Base-by-base conservation (phyloP, 129 eudicot species). In the Artemisia tridentata region DNA sequence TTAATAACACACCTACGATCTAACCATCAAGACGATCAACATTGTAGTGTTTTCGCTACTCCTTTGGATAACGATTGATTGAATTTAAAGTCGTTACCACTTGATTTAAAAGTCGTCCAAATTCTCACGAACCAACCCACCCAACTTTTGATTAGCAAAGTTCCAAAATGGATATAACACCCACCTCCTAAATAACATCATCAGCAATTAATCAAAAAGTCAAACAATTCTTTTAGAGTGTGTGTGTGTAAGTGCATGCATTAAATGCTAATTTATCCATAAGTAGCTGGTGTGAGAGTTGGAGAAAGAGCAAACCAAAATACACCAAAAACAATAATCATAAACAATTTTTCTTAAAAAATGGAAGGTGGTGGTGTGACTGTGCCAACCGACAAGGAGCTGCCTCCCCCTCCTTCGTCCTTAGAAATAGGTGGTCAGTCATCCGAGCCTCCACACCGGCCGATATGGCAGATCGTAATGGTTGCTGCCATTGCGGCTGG, bases 401-500 rank as follows among this genome's bases (percentile, higher is more conserved):
- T 38, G 18, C 80, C 31, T 60, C 65, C 46, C 3, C 65, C 31
- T 25, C 65, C 65, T 21, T 27, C 65, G 13, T 60, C 31, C 18
- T 29, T 21, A 69, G n/a, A 65, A 12, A 15, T 27, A 3, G 43
- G 41, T 45, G 60, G 56, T 0, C 76, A 48, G 0, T 11, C 84
- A 11, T 14, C 70, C 17, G 27, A 23, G 5, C 63, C 83, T n/a
- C 50, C 68, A 0, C 63, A 70, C 16, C 53, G 72, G 2, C 84
- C 96, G 52, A 73, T 86, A 1, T 54, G 84, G 70, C 87, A 89
- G 15, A 34, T 84, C 0, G 16, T 85, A 7, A 43, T 85, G 50
- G 97, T 93, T 3, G 90, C 98, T 6, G 77, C 88, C 14, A 89
- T 93, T 54, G 98, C 97, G 9, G 97, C 97, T 53, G 98, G 98